A percentile compares a stretch with the other conserved stretches of the same genome.
These are phyloP conservation scores for Torulaspora franciscae DNA, from an alignment of 805 yeast genomes.

Conservation along the genomic window DNA sequence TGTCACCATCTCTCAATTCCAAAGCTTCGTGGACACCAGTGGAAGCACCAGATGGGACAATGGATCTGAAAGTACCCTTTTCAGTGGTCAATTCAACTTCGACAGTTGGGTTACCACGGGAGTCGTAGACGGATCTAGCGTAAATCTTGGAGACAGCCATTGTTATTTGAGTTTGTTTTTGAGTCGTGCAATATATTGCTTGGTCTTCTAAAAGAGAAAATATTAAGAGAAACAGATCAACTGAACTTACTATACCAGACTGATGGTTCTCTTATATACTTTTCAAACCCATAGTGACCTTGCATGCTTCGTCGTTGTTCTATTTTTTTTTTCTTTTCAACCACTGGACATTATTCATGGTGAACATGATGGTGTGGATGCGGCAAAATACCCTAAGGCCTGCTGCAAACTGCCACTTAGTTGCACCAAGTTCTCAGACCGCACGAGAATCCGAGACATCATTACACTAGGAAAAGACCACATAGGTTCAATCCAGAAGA, in stretches of 20 bases:
- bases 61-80: slow-evolving; percentile 91
- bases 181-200: slow-evolving; percentile 21
- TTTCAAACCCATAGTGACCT: slow-evolving; percentile 5
- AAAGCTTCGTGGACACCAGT: slow-evolving; percentile 98
- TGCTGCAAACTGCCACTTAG: slow-evolving; percentile 1
- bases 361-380: slow-evolving; percentile 2
- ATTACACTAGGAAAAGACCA: slow-evolving; percentile 6
- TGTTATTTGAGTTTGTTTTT: slow-evolving; percentile 15
- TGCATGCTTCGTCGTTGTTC: slow-evolving; percentile 8
- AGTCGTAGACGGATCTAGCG: slow-evolving; percentile 98
- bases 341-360: slow-evolving; percentile 3
- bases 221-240: not conserved
- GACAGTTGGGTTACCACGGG: slow-evolving; percentile 99
- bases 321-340: slow-evolving; percentile 6
- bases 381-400: slow-evolving; percentile 8
- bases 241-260: not conserved
- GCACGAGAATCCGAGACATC: slow-evolving; percentile 9
- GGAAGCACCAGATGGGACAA: slow-evolving; percentile 99
- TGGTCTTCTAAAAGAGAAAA: slow-evolving; percentile 14
- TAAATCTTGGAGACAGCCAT: slow-evolving; percentile 85
- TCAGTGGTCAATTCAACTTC: slow-evolving; percentile 95
- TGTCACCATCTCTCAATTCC: slow-evolving; percentile 97
- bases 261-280: slow-evolving; percentile 13
- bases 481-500: not conserved
- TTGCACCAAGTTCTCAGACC: slow-evolving; percentile 3